Base-by-base conservation (phyloP, 2,329 filamentous ascomycete genomes). In the Thelonectria discophora region DNA sequence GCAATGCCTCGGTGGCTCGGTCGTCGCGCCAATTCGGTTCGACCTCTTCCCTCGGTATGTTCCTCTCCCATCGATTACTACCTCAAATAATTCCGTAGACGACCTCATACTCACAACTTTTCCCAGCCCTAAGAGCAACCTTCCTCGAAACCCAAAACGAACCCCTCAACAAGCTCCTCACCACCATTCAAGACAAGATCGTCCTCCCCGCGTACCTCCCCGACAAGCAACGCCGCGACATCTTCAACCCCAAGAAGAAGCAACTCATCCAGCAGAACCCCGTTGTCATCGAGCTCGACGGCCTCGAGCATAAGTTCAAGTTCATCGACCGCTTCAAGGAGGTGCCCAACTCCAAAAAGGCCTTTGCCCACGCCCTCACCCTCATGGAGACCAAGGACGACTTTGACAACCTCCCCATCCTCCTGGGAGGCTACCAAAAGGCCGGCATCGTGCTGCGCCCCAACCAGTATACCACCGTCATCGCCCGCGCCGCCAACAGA, bases 171-270 rank as follows among this genome's bases (percentile, higher is more conserved):
- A 60, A 73, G 12, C 70, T 82, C 32, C 82, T 91, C 63, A 73
- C 75, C 42, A 75, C 70, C 20, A 81, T 90, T 71, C 86, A 88
- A 65, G 76, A 81, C 47, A 84, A 84, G 67, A 81, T 88, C 73
- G 84, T 90, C 72, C 76, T 90, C 43, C 88, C 88, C n/a, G 76
- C 81, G 32, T 84, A 87, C 72, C 84, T 91, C 27, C 79, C 82
- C 20, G 59, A 72, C 27, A 75, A 77, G 52, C 84, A 90, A 76
- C 83, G 80, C 68, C 79, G 82, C 66, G 79, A 84, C 61, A 75
- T 90, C 67, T 83, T 81, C 76, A 77, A 79, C 60, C 65, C 72
- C 13, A 81, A 79, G 63, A 78, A 81, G 73, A 76, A 79, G 65
- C 76, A 81, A 65, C 75, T 75, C 60, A 81, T 90, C 42, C 76